A percentile compares a stretch with the other conserved stretches of the same genome.
Evolutionary conservation across 208 protist genomes (phyloP).

Genomic region (Crithidia brevicula): DNA sequence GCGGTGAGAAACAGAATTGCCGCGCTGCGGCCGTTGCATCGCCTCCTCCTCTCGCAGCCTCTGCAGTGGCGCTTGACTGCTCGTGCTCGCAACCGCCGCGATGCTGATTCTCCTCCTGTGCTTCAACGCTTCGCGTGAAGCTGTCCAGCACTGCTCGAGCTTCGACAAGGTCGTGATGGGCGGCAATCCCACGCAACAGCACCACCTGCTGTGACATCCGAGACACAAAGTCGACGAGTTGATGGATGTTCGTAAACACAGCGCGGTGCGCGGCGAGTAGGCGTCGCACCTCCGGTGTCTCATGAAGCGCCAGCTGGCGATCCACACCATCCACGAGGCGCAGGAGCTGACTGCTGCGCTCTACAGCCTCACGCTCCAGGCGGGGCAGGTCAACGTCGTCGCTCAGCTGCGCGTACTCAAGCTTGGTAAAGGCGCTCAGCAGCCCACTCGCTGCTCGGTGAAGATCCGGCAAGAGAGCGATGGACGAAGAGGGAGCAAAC

Average conservation of each 20-base stretch:
- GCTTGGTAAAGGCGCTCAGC: constrained; percentile 57
- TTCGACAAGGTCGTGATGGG: constrained; percentile 38
- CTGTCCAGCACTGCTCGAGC: constrained; percentile 40
- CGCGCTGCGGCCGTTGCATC: not conserved
- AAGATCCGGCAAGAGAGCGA: constrained; percentile 51
- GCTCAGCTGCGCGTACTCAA: constrained; percentile 65
- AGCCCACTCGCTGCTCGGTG: constrained; percentile 46
- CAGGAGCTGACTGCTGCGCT: constrained; percentile 32
- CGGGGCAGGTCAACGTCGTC: constrained; percentile 39
- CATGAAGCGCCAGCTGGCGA: constrained; percentile 63
- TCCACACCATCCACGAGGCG: constrained; percentile 59
- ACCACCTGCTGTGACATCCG: constrained; percentile 50
- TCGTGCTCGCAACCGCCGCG: not conserved
- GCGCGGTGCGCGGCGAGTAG: constrained; percentile 36
- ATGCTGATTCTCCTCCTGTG: not conserved
- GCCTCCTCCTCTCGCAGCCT: too few relatives aligned
- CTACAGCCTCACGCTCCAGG: constrained; percentile 50
- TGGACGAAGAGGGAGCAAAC: too few relatives aligned
- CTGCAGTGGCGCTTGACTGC: too few relatives aligned
- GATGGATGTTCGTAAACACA: constrained; percentile 43
- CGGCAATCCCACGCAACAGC: constrained; percentile 46
- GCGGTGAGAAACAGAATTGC: constrained; percentile 3
- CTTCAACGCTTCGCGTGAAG: constrained; percentile 28
- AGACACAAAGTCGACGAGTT: constrained; percentile 40
- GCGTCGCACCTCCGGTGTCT: constrained; percentile 39